Evolutionary conservation across 2,329 filamentous ascomycete genomes (phyloP), one percentile per base, ranked within the genome.

Genomic region (Dactylellina parvicollis): DNA sequence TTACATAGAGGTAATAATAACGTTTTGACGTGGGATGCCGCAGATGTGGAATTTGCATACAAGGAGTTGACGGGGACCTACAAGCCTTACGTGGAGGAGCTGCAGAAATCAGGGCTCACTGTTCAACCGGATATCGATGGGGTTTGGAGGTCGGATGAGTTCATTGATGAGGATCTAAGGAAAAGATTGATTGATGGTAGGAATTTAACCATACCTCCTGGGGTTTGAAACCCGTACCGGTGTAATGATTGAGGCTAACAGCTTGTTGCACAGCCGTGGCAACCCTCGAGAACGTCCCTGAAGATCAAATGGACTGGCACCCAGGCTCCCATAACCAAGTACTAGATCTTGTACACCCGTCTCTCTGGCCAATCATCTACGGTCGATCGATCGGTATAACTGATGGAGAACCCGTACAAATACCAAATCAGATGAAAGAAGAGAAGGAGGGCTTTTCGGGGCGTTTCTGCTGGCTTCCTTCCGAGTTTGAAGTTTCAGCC

Each of bases 261-360:
- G n/a, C 28, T 28, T 9, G 8, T 8, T n/a, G n/a, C 10, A 10
- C 18, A 1, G 83, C 82, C 0, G 83, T 86, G 24, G 77, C 78
- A 0, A 78, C 77, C 0, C 80, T 91, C 1, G 84, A 89, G 69
- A 79, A 84, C n/a, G 81, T 85, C 0, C 83, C 84, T 0, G 83
- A 85, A 4, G 59, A 80, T 0, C 54, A 81, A 34, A 84, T 85
- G 73, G 88, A 89, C 78, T 90, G 85, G 83, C 86, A 90, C 78
- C 88, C 88, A 0, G 81, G 83, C 2, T 87, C 85, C 0, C 80
- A 86, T 26, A 79, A 81, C 0, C 84, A 83, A 69, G 87, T 90
- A 1, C 82, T 88, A 0, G 85, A 90, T 77, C 80, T 90, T 1
- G 83, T 90, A 3, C 84, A 90, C 75, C 87, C 88, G 0, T 90